Conservation (phyloP, 805 yeast genomes). For the Metschnikowia baotianmanensis region DNA sequence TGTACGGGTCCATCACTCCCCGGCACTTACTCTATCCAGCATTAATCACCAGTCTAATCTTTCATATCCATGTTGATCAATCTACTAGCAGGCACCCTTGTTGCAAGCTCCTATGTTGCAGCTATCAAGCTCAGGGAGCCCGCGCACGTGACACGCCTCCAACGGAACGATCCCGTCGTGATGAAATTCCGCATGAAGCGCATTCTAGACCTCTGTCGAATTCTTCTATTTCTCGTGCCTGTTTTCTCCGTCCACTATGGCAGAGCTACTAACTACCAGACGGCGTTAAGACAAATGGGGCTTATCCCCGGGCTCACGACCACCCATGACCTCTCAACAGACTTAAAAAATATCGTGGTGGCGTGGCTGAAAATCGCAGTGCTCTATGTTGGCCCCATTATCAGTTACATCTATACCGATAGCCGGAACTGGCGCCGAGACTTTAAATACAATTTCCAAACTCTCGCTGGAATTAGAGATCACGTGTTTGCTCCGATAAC, state of each 20-base stretch:
- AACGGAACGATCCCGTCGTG: slow-evolving; percentile 45
- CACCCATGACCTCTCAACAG: slow-evolving; percentile 10
- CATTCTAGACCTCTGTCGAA: slow-evolving; percentile 30
- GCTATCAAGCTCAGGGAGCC: slow-evolving; percentile 37
- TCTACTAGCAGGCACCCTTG: slow-evolving; percentile 22
- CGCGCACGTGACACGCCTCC: slow-evolving; percentile 16
- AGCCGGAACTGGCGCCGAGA: slow-evolving; percentile 16
- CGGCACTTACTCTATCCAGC: too few relatives aligned
- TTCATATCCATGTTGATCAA: slow-evolving; percentile 1
- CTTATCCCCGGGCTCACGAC: slow-evolving; percentile 33
- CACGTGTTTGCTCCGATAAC: slow-evolving; percentile 70
- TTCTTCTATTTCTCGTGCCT: slow-evolving; percentile 32
- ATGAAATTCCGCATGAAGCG: slow-evolving; percentile 41
- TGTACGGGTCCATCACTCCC: too few relatives aligned
- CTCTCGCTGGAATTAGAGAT: slow-evolving; percentile 50
- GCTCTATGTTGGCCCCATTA: slow-evolving; percentile 23
- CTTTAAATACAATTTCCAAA: slow-evolving; percentile 20
- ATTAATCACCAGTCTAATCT: too few relatives aligned
- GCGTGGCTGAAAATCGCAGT: slow-evolving; percentile 13
- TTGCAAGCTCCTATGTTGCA: slow-evolving; percentile 48
- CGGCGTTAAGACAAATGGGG: slow-evolving; percentile 25
- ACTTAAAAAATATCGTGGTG: slow-evolving; percentile 14
- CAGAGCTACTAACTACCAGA: slow-evolving; percentile 2
- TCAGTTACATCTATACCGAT: slow-evolving; percentile 12
- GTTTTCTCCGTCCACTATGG: slow-evolving; percentile 13